Evolutionary conservation across 257 asterid species (phyloP).

Genomic region (Solanum bulbocastanum): DNA sequence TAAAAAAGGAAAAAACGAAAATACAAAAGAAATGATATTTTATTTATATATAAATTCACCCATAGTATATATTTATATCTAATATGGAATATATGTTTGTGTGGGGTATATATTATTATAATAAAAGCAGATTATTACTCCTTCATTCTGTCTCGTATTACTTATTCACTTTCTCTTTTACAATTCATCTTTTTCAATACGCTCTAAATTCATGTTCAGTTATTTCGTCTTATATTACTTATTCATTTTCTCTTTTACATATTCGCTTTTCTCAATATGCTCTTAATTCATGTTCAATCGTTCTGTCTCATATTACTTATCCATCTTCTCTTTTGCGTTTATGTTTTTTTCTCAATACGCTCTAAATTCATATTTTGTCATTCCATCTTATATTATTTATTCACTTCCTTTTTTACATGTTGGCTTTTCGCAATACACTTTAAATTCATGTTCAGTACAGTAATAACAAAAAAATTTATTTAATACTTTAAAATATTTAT

Average conservation of each 20-base stretch:
- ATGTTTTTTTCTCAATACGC: neutral
- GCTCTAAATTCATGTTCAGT: neutral
- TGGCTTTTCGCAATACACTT: neutral
- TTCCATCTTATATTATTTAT: too few relatives aligned
- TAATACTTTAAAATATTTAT: neutral
- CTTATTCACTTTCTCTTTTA: neutral
- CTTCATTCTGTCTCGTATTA: neutral
- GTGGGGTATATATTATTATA: neutral
- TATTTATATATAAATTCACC: neutral
- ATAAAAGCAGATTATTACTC: neutral
- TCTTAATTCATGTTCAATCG: neutral
- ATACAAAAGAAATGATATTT: neutral
- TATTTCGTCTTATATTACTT: neutral
- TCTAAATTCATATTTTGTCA: neutral
- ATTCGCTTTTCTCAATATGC: fast-evolving
- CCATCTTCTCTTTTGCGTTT: too few relatives aligned
- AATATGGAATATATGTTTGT: conserved; percentile 9
- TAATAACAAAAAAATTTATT: neutral
- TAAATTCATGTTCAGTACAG: neutral
- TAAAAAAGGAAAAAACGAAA: conserved; percentile 10
- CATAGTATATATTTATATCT: neutral
- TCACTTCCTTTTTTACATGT: neutral
- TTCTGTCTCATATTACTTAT: neutral
- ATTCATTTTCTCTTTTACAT: neutral
- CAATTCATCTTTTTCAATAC: neutral